Base-by-base conservation (phyloP, 805 yeast species). In the Saccharomycopsis fibuligera region DNA sequence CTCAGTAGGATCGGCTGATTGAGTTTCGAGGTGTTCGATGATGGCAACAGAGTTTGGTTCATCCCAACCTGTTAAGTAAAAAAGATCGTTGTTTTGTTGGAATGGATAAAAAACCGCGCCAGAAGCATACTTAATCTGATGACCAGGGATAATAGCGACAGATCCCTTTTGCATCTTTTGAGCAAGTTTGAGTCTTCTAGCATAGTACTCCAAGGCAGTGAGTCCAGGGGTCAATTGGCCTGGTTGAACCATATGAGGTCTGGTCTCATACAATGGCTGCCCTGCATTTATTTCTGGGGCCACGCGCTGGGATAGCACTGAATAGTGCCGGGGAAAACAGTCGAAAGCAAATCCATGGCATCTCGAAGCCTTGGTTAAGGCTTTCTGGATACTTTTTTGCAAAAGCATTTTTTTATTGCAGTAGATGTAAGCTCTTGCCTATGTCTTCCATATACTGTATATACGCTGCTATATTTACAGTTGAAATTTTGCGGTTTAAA, bases 201-300 rank as follows among this genome's bases (percentile, higher is more conserved):
- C 69, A 57, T 74, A 86, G 61, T 89, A 93, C 62, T 93, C 99
- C 45, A 75, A 46, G 0, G 96, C 89, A 2, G 86, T 68, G 30
- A 93, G 89, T 0, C 96, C 95, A 0, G 95, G 90, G 0, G 98
- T 90, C 24, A 93, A 60, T 56, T 86, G 84, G 4, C 97, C 97
- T 0, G 81, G 71, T 33, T 70, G 72, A 3, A 95, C 69, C 46
- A 86, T 62, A 55, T 81, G 80, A 0, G 95, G 95, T 49, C 96
- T 70, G 0, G 96, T 90, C 59, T 88, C 96, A 59, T 74, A 78
- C 12, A 87, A 68, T 0, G 98, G 93, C 66, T 91, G 99, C 1
- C 98, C 98, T 1, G 86, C 68, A 27, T 73, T 68, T 56, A 74
- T 57, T 3, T 60, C 58, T 3, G 81, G 80, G 3, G 66, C 59